Base-by-base conservation (phyloP, 108 stramenopile genomes). In the Skeletonema marinoi region DNA sequence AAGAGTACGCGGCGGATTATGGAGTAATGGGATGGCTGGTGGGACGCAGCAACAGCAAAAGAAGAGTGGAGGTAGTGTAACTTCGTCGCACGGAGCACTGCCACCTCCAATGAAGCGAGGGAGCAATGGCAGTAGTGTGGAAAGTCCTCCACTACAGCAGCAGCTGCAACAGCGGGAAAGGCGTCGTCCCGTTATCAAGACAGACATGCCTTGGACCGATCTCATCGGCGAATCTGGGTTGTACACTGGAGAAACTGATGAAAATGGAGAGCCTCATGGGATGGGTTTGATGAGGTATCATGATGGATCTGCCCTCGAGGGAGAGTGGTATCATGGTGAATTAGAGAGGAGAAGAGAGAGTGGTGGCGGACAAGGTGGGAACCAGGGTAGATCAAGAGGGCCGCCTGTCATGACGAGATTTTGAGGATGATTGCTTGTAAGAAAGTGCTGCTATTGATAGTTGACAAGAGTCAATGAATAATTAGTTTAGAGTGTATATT, bases 11-110 rank as follows among this genome's bases (percentile, higher is more conserved):
- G 74, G 44, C 31, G 81, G 75, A 13, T 44, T 60, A 14, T 82
- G 81, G 81, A 77, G 75, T 46, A 76, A 82, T 65, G 81, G 81
- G 2, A 32, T 66, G 56, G 65, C 65, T 9, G 65, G 32, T 16
- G 46, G 16, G 46, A 48, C 16, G 13, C 46, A 2, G 16, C 46
- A 48, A 14, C 46, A 48, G 12, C 46, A 48, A n/a, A 2, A 48
- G 46, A 48, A 14, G 46, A 44, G 74, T 13, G 54, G 32, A 33
- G 64, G 63, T 14, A 30, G 62, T n/a, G 13, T 48, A 56, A 8
- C 32, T 35, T 30, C 65, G 31, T 19, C 32, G 21, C 44, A 46
- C 7, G 41, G 50, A 36, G 35, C 60, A 36, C 60, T 9, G 14
- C 25, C 60, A 17, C 60, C 60, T 32, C 60, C 25, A 21, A 62